phyloP scores from a whole-genome alignment of 2,329 filamentous ascomycete species.

The Ceratocystis cubensis region DNA sequence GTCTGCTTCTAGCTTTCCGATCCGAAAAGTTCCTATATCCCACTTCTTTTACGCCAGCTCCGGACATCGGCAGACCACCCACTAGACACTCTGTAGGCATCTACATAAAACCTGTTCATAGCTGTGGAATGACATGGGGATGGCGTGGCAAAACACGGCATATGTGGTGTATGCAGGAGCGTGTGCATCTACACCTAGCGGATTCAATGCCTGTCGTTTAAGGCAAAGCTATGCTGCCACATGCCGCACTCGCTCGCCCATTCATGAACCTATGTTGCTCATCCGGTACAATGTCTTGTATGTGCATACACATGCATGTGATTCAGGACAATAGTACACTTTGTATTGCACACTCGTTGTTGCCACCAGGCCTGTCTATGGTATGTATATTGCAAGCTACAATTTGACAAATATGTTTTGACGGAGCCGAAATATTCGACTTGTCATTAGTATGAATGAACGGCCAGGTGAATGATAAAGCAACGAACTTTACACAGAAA shows the following conservation, averaged over 20 bases:
- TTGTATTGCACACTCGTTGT: background rate
- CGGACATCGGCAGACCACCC: background rate
- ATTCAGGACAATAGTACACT: background rate
- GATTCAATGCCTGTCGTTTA: background rate
- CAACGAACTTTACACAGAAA: no score
- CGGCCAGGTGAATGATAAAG: background rate
- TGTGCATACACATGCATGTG: background rate
- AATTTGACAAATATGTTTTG: background rate
- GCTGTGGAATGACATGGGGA: no score
- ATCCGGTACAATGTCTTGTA: background rate
- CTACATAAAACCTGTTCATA: background rate
- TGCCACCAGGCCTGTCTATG: background rate
- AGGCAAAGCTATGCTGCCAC: background rate
- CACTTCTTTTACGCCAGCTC: background rate
- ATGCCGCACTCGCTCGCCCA: no score
- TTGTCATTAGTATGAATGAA: background rate
- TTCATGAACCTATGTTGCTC: background rate
- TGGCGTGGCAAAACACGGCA: no score
- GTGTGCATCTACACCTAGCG: background rate
- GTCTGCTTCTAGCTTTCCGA: background rate
- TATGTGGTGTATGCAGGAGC: background rate
- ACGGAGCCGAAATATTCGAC: background rate
- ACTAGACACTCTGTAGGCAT: background rate
- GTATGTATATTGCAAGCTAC: background rate
- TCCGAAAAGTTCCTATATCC: background rate